Base-by-base conservation (phyloP, 1,284 basidiomycete species). In the Coniferiporia sulphurascens region DNA sequence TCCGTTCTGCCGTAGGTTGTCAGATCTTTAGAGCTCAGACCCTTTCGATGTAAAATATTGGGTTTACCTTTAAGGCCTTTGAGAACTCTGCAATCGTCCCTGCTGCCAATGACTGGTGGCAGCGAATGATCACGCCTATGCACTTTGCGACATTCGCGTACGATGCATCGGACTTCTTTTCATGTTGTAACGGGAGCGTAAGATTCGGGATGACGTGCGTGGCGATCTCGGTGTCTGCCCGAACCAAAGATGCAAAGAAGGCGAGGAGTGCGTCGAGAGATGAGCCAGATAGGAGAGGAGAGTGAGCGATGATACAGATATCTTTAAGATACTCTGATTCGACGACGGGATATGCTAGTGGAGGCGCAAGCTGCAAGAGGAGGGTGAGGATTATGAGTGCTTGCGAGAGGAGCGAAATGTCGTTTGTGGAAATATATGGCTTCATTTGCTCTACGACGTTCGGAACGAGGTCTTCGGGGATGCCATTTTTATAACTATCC, bases 201-300 rank as follows among this genome's bases (percentile, higher is more conserved):
- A 95, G 75, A 65, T 81, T 87, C 0, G 85, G 87, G 7, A 91
- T 82, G 10, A 91, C 74, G 64, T 91, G 89, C 0, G 86, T 85
- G 12, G 89, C 83, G 64, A 92, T 91, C 71, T 92, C 83, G 63
- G 81, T 77, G 65, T 96, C 92, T 0, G 91, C 91, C 59, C 82
- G 78, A n/a, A 95, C 90, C 34, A 95, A 82, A 0, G 86, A 82
- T 0, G 78, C 78, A 69, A 93, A 92, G 80, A 98, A 98, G 10
- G 76, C 76, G 50, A 92, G 80, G 7, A 97, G 75, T 0, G 91
- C 83, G 46, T 98, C 93, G 22, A 96, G 82, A 2, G 88, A 81
- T 2, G 81, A 73, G 43, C 87, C 85, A 52, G 92, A 82, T 17
- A 93, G 76, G 5, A 91, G 78, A 0, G 93, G 87, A 0, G 92